Evolutionary conservation across 2,329 filamentous ascomycete species (phyloP).

Genomic region (Ascochyta pisi): DNA sequence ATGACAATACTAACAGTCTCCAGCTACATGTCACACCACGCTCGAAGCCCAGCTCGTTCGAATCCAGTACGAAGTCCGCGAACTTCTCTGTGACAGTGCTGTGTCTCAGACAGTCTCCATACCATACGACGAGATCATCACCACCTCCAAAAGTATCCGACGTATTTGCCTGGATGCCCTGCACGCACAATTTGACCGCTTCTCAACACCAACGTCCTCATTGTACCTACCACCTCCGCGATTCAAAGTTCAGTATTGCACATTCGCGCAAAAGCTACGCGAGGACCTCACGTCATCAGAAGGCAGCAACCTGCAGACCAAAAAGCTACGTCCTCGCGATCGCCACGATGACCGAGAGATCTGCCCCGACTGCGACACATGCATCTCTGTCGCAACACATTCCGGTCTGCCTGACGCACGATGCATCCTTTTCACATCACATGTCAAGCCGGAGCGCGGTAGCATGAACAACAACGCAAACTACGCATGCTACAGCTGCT

Average conservation of each 20-base stretch:
- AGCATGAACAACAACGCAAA: constrained; percentile 23
- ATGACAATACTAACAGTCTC: constrained; percentile 20
- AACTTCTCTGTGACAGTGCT: constrained; percentile 39
- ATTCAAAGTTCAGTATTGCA: constrained; percentile 44
- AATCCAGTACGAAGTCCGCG: constrained; percentile 42
- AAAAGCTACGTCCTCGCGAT: constrained; percentile 36
- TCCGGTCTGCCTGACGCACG: constrained; percentile 41
- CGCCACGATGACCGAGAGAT: constrained; percentile 44
- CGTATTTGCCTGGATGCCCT: constrained; percentile 41
- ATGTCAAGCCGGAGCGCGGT: constrained; percentile 18
- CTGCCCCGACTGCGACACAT: constrained; percentile 41
- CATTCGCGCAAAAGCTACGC: constrained; percentile 38
- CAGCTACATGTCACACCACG: constrained; percentile 41
- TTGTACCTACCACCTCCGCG: constrained; percentile 42
- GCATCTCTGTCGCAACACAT: constrained; percentile 41
- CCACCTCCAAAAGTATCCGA: constrained; percentile 40
- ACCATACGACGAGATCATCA: constrained; percentile 40
- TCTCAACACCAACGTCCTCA: constrained; percentile 26
- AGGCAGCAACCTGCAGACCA: constrained; percentile 31
- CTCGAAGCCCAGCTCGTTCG: constrained; percentile 43
- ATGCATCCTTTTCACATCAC: constrained; percentile 42
- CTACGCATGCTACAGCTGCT: constrained; percentile 45
- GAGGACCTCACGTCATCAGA: constrained; percentile 32
- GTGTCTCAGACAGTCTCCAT: constrained; percentile 28
- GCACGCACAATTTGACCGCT: constrained; percentile 38